Evolutionary conservation across 177 flowering plant species (phyloP), one percentile per base, ranked within the genome.

Genomic region (Vitis hybrid): DNA sequence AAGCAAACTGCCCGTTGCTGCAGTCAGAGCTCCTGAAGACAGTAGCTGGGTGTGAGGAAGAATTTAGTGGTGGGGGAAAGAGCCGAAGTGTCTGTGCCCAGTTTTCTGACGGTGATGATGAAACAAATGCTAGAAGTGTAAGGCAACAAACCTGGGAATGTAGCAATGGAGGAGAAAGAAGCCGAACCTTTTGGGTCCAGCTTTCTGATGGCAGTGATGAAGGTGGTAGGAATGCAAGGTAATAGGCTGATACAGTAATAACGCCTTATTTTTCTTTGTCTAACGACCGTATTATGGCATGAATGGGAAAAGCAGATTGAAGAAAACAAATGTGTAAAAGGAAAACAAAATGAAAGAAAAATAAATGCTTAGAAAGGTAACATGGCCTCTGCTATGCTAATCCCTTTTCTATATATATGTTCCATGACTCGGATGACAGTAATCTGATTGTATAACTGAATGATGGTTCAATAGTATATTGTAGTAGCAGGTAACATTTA

Each of bases 1-100:
- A 87, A 73, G 97, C 89, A 54, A 83, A 86, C 60, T 88, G 86
- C 71, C 90, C 97, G 2, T 45, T 82, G 10, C 74, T 94, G 78
- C 97, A 94, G 75, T 92, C 97, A 1, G 98, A 94, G 75, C 81
- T 94, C 26, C 70, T 94, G 72, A 94, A 92, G 85, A 89, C 86
- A 14, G 92, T 92, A 26, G 97, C 94, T 11, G 97, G 97, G 23
- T 89, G 91, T 72, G 97, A 87, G 26, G 93, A 87, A 65, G 97
- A 88, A 60, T 77, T 86, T 60, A 91, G 92, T 55, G 85, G 81
- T 34, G 89, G 85, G 4, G 90, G 88, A 51, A 90, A 91, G 75
- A 84, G 88, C 62, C 84, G 81, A 60, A 93, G 91, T 56, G 97
- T 91, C 15, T 91, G 90, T 88, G 97, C 85, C 34, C 98, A 94